A percentile compares a stretch with the other conserved stretches of the same genome.
phyloP scores from a whole-genome alignment of 2,329 filamentous ascomycete genomes.

The Arthrobotrys megalospora region DNA sequence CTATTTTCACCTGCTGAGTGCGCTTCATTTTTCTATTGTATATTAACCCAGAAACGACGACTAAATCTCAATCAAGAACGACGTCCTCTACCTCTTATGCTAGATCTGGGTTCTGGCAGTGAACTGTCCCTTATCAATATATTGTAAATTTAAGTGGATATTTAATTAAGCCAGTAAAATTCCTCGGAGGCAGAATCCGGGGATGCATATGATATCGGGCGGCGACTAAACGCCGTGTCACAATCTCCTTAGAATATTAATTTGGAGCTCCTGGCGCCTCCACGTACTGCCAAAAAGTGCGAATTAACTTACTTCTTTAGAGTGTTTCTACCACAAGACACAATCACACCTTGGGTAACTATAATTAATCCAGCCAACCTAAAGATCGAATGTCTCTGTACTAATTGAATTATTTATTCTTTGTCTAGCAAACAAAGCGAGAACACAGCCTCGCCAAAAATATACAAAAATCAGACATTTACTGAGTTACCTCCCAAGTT shows the following conservation, averaged over 20 bases:
- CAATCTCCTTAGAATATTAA: background rate
- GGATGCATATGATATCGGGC: background rate
- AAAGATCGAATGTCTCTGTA: too few relatives aligned
- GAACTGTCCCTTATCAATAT: too few relatives aligned
- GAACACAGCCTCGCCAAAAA: background rate
- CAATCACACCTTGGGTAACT: too few relatives aligned
- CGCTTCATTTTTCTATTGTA: conserved; percentile 22
- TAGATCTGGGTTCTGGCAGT: background rate
- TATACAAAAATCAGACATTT: background rate
- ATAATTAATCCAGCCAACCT: too few relatives aligned
- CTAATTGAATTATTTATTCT: too few relatives aligned
- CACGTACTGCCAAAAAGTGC: background rate
- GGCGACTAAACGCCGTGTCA: background rate
- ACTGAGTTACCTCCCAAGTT: conserved; percentile 5
- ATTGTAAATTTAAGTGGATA: too few relatives aligned
- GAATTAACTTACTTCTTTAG: background rate
- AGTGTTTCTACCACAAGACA: too few relatives aligned
- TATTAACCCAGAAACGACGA: conserved; percentile 18
- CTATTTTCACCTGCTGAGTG: conserved; percentile 15
- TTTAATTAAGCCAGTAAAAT: background rate
- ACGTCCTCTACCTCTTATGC: too few relatives aligned
- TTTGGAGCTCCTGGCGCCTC: conserved; percentile 1
- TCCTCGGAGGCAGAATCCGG: background rate
- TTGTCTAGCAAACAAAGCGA: background rate
- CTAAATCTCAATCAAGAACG: background rate